Evolutionary conservation across 2,329 filamentous ascomycete species (phyloP).

Genomic region (Elsinoe fawcettii): DNA sequence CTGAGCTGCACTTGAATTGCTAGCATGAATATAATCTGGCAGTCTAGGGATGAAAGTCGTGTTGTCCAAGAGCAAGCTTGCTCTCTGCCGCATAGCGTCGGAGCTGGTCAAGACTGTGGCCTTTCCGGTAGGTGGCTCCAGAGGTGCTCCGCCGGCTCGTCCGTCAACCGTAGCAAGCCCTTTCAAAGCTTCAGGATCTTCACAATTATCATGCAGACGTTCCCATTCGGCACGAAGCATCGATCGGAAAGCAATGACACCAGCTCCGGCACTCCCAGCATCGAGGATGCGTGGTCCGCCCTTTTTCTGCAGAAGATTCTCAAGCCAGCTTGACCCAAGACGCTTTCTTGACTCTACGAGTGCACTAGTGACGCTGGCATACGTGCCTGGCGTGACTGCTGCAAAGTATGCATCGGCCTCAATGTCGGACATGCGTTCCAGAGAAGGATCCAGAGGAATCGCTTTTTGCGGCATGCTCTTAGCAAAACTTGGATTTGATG

Average conservation of each 20-base stretch:
- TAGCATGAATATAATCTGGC: conserved; percentile 72
- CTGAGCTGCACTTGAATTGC: conserved; percentile 37
- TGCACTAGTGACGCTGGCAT: conserved; percentile 58
- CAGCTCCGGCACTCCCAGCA: conserved; percentile 65
- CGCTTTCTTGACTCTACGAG: conserved; percentile 68
- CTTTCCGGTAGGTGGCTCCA: conserved; percentile 54
- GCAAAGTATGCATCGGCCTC: conserved; percentile 67
- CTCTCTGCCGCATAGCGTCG: conserved; percentile 63
- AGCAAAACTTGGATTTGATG: conserved; percentile 55
- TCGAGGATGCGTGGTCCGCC: conserved; percentile 63
- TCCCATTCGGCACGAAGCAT: conserved; percentile 77
- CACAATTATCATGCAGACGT: conserved; percentile 44
- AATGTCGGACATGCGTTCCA: conserved; percentile 63
- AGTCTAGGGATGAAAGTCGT: conserved; percentile 87
- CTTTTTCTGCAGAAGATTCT: conserved; percentile 52
- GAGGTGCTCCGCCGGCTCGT: conserved; percentile 33
- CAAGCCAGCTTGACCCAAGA: conserved; percentile 63
- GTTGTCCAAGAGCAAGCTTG: conserved; percentile 71
- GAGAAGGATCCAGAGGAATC: conserved; percentile 56
- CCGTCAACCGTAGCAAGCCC: conserved; percentile 28
- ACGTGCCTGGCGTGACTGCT: conserved; percentile 61
- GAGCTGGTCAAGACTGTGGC: conserved; percentile 75
- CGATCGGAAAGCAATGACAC: conserved; percentile 67
- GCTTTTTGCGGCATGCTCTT: conserved; percentile 54
- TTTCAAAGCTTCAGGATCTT: conserved; percentile 19